These are phyloP conservation scores for Botrytis squamosa DNA, from an alignment of 2,329 filamentous ascomycete species.

Conservation along the genomic window DNA sequence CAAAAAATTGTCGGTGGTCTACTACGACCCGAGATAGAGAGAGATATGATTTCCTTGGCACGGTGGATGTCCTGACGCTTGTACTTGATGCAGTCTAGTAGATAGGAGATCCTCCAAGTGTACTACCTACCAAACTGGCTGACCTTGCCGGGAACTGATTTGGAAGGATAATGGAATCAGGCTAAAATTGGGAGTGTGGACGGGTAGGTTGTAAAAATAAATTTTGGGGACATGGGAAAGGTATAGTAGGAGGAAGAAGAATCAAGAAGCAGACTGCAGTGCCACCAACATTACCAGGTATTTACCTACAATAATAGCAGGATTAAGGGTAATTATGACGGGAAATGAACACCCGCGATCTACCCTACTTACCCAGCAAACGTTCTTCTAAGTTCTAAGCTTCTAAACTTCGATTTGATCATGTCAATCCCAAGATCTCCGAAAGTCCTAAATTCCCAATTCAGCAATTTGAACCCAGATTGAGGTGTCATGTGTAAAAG, in stretches of 20 bases:
- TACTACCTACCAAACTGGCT: not conserved
- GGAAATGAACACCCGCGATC: conserved; percentile 13
- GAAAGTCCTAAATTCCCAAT: not conserved
- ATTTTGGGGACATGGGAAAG: not conserved
- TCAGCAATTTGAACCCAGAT: not conserved
- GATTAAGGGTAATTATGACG: not conserved
- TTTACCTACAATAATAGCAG: not conserved
- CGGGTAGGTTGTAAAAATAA: not conserved
- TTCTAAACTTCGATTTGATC: conserved; percentile 11
- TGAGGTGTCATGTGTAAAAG: not conserved
- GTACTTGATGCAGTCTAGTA: conserved; percentile 9
- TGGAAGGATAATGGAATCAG: not conserved
- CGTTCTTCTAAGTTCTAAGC: not conserved
- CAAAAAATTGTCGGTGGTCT: not conserved
- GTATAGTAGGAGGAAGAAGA: not conserved
- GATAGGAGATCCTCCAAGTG: not conserved
- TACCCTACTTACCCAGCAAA: not conserved
- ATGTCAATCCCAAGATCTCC: not conserved
- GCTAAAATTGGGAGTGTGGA: not conserved
- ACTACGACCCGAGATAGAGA: not conserved
- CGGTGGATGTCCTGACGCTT: not conserved
- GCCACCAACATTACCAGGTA: conserved; percentile 3
- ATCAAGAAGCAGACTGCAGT: not conserved
- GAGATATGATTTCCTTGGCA: conserved; percentile 13
- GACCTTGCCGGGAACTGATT: too few relatives aligned